A percentile compares a stretch with the other conserved stretches of the same genome.
phyloP scores from a whole-genome alignment of 1,284 basidiomycete species.

The Pseudozyma tsukubaensis region DNA sequence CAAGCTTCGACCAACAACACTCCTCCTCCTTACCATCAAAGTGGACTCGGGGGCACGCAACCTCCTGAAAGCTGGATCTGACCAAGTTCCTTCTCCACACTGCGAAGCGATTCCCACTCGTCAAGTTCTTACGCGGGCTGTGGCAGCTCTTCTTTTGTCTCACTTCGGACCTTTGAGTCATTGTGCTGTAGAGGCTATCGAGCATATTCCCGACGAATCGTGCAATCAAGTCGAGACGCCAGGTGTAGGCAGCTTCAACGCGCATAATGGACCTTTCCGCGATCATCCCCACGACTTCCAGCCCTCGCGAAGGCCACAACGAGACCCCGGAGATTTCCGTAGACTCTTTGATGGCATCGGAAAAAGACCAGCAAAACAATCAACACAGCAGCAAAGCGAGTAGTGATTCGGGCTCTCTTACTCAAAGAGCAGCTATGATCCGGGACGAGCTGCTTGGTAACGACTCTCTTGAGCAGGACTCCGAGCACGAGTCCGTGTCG shows the following conservation, averaged over 20 bases:
- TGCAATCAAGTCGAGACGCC: no score
- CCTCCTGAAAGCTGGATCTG: not conserved
- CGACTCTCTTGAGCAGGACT: slow-evolving; percentile 6
- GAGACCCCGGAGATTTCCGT: not conserved
- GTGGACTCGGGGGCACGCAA: not conserved
- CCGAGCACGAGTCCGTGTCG: slow-evolving; percentile 9
- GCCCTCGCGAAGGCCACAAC: no score
- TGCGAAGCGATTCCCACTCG: not conserved
- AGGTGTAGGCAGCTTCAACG: no score
- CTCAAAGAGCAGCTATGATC: slow-evolving; percentile 34
- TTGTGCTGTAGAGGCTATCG: no score
- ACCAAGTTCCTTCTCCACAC: not conserved
- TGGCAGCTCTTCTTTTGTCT: no score
- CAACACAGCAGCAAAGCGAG: not conserved
- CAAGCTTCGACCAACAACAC: not conserved
- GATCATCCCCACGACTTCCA: no score
- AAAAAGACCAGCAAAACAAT: not conserved
- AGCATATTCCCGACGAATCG: no score
- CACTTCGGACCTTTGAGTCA: no score
- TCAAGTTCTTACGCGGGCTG: no score
- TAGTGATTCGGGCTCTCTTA: slow-evolving; percentile 25
- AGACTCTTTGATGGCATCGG: no score
- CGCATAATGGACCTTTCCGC: no score
- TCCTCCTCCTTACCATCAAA: not conserved
- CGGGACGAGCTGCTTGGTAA: slow-evolving; percentile 33